Evolutionary conservation across 352 stramenopile genomes (phyloP), one percentile per base, ranked within the genome.

Genomic region (Phytopythium montanum): DNA sequence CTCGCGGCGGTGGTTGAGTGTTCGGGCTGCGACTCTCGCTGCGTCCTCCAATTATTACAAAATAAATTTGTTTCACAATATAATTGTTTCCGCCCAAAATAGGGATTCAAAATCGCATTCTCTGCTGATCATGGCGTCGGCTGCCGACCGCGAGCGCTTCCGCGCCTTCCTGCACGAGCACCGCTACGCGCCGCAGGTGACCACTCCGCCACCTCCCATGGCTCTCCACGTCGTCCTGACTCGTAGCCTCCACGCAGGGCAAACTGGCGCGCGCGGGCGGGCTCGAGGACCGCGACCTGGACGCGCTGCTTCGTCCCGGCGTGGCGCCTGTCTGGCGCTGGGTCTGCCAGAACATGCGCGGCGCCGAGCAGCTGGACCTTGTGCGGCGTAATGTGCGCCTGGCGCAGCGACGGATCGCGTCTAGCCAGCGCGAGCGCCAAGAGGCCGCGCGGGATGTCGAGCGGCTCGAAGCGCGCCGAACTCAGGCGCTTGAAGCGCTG

Each of bases 251-350:
- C 21, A 3, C 19, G 36, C 39, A 83, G 71, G 73, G 73, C 41
- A 69, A 64, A 3, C 64, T 73, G 29, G 63, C 66, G 13, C 66
- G 71, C 14, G 69, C 61, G 2, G 64, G 71, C 2, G 28, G 25
- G 23, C 54, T 83, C 14, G 61, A 80, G 56, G 74, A 83, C 25
- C 68, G 58, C 19, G 74, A 83, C 54, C 31, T 83, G 52, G 74
- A 83, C 53, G 74, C 74, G n/a, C 60, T 83, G 31, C 25, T 75
- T 55, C 69, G 69, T 5, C 63, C 68, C 0, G 60, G 62, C 13
- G 54, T 83, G 23, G 56, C 39, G 34, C 62, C 68, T 0, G 57
- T 80, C 31, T 83, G 74, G 74, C 55, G 61, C 45, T 83, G 74
- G 74, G 36, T 69, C 21, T 75, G 63, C 45, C 54, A 49, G 28